These are phyloP conservation scores for Aureobasidium sp. DNA, from an alignment of 2,329 filamentous ascomycete species.

Conservation along the genomic window DNA sequence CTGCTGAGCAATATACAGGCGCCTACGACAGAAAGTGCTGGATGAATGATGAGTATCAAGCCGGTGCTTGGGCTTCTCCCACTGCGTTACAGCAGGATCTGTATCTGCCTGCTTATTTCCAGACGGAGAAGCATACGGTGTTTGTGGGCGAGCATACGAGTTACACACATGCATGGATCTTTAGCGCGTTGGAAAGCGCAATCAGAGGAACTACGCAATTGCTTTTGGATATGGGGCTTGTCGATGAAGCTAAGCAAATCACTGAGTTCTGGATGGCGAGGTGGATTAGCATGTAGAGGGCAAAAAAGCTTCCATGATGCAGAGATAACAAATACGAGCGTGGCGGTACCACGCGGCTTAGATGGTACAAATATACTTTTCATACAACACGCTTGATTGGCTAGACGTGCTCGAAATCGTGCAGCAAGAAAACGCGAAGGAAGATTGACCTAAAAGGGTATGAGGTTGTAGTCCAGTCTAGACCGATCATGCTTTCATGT, in stretches of 20 bases:
- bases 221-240: conserved; percentile 56
- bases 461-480: too few relatives aligned
- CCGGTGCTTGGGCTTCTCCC: conserved; percentile 56
- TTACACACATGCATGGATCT: conserved; percentile 67
- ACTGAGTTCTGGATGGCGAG: conserved; percentile 62
- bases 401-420: background rate
- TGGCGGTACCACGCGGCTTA: too few relatives aligned
- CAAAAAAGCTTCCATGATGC: background rate
- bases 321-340: background rate
- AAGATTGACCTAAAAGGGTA: too few relatives aligned
- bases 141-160: conserved; percentile 43
- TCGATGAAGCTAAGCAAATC: conserved; percentile 61
- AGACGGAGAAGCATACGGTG: conserved; percentile 61
- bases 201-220: conserved; percentile 59
- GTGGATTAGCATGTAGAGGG: conserved; percentile 44
- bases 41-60: conserved; percentile 54
- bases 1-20: conserved; percentile 56
- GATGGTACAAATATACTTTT: too few relatives aligned
- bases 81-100: conserved; percentile 59
- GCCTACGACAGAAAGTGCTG: conserved; percentile 60
- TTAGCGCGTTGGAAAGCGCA: conserved; percentile 59
- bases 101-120: conserved; percentile 66
- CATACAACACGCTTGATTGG: background rate
- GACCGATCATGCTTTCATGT: too few relatives aligned
- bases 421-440: too few relatives aligned